A percentile compares a stretch with the other conserved stretches of the same genome.
These are phyloP conservation scores for Aspergillus fumigatiaffinis DNA, from an alignment of 2,329 filamentous ascomycete genomes.

Conservation along the genomic window DNA sequence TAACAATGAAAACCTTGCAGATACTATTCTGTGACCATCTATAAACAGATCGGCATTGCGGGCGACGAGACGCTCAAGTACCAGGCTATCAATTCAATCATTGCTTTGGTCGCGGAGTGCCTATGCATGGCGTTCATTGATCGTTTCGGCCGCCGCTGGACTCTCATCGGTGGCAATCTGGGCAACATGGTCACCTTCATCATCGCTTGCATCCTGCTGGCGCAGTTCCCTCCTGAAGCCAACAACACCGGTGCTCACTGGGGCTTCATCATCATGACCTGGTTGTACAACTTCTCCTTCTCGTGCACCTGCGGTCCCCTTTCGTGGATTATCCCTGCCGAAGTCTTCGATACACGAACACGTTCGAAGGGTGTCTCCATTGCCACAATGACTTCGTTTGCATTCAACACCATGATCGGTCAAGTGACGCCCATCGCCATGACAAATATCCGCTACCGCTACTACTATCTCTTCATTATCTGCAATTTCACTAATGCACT, in stretches of 20 bases:
- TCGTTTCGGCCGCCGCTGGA: constrained; percentile 65
- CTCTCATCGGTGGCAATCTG: constrained; percentile 68
- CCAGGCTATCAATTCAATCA: constrained; percentile 69
- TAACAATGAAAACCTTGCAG: constrained; percentile 10
- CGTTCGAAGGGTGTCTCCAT: constrained; percentile 71
- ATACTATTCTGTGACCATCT: constrained; percentile 67
- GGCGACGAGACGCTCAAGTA: constrained; percentile 66
- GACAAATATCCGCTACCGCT: constrained; percentile 51
- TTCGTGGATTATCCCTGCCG: constrained; percentile 57
- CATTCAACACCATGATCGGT: constrained; percentile 73
- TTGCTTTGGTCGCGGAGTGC: constrained; percentile 66
- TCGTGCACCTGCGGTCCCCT: constrained; percentile 67
- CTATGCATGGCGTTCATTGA: constrained; percentile 65
- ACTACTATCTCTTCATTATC: constrained; percentile 59
- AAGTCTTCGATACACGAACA: constrained; percentile 75
- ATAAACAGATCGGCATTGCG: constrained; percentile 64
- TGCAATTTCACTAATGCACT: constrained; percentile 66
- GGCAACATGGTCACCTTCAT: constrained; percentile 70
- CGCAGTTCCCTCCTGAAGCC: constrained; percentile 58
- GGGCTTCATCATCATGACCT: constrained; percentile 70
- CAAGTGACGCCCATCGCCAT: constrained; percentile 63
- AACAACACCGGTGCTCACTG: constrained; percentile 35
- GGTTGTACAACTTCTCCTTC: constrained; percentile 78
- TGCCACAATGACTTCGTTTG: constrained; percentile 68
- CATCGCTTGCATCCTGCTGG: constrained; percentile 57